Base-by-base conservation (phyloP, 83 land plant genomes). In the Diphasiastrum complanatum region DNA sequence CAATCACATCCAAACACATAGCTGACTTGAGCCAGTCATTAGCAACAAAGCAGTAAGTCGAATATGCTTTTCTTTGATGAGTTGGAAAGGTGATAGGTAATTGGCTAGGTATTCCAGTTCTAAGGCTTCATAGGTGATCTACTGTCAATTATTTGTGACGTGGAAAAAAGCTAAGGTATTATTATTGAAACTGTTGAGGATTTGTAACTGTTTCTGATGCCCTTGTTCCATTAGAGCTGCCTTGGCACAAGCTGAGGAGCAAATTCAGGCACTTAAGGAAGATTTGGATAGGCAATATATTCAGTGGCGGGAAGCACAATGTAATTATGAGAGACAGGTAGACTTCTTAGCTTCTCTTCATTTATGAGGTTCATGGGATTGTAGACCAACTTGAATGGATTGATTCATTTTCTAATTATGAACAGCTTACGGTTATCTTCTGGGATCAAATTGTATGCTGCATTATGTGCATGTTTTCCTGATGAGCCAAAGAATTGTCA, bases 321-420 rank as follows among this genome's bases (percentile, higher is more conserved):
- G 75, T 50, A 95, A 95, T 70, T 95, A 95, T 78, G 93, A 95
- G 66, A 83, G 99, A 84, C 99, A 95, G 89, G 99, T 92, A 14
- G 5, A 38, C 14, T 36, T 3, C 8, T n/a, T n/a, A n/a, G n/a
- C n/a, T n/a, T n/a, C n/a, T n/a, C n/a, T n/a, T n/a, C n/a, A n/a
- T n/a, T n/a, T n/a, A n/a, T n/a, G n/a, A n/a, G n/a, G n/a, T n/a
- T n/a, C n/a, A n/a, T n/a, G n/a, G n/a, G n/a, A n/a, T n/a, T n/a
- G n/a, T n/a, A n/a, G n/a, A n/a, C n/a, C n/a, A n/a, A n/a, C n/a
- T n/a, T n/a, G n/a, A n/a, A n/a, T n/a, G n/a, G n/a, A n/a, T n/a
- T n/a, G n/a, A n/a, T n/a, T n/a, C n/a, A n/a, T n/a, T n/a, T n/a
- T n/a, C n/a, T n/a, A n/a, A n/a, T n/a, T n/a, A n/a, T n/a, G n/a